These are phyloP conservation scores for Saccharomycopsis guyanensis DNA, from an alignment of 805 yeast genomes.

Conservation along the genomic window DNA sequence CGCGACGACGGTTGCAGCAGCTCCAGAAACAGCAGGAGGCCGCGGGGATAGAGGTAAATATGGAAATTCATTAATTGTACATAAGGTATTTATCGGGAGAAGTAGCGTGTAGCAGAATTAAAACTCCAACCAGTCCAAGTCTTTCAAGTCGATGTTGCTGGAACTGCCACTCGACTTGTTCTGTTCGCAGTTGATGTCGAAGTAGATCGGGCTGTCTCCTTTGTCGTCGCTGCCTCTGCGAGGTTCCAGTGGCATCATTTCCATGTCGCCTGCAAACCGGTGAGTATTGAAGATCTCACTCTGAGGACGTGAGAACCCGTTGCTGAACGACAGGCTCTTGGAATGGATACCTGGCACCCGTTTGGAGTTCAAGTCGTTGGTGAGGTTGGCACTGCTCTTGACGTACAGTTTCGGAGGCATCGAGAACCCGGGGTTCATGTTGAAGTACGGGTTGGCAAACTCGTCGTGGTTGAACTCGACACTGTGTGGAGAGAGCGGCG, in stretches of 20 bases:
- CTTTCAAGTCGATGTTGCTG: constrained; percentile 11
- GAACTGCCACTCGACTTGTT: neutral
- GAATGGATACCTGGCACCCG: constrained; percentile 1
- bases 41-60: neutral
- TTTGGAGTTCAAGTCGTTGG: constrained; percentile 3
- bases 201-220: neutral
- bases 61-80: too few relatives aligned
- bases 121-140: constrained; percentile 18
- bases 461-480: constrained; percentile 5
- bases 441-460: neutral
- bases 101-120: too few relatives aligned
- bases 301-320: neutral
- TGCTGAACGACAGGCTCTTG: neutral
- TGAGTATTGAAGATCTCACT: neutral
- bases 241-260: neutral
- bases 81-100: too few relatives aligned
- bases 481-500: constrained; percentile 14
- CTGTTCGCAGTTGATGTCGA: neutral
- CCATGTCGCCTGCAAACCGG: neutral
- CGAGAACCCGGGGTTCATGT: neutral
- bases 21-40: neutral
- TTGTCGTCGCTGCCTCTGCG: neutral
- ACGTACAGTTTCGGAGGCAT: neutral
- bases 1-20: constrained; percentile 16
- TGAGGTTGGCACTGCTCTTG: constrained; percentile 1